Base-by-base conservation (phyloP, 2,329 filamentous ascomycete genomes). In the Endothia cerciana region DNA sequence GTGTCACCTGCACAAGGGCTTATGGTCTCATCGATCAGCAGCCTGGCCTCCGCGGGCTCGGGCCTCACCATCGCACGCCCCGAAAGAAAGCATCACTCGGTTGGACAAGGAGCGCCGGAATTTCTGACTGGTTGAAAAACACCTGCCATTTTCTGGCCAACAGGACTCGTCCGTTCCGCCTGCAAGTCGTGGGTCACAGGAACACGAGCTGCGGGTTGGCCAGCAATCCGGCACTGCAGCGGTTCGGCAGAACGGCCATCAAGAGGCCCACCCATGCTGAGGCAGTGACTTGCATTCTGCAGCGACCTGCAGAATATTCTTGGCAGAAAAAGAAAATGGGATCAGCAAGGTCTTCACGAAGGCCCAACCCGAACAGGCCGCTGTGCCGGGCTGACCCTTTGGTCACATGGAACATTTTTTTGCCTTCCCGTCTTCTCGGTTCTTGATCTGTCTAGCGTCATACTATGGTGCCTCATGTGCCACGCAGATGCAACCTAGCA, bases 101-200 rank as follows among this genome's bases (percentile, higher is more conserved):
- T 63, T 65, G 66, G 66, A 60, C 57, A 38, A 47, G 25, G 65
- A 40, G 51, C 49, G 36, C 36, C 47, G 22, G 49, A 56, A 13
- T 49, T 56, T 61, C 30, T 68, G 49, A 68, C 40, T 68, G 66
- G 66, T 47, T 43, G 30, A 53, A 61, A 67, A 68, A 40, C 49
- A 43, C 19, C 49, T 60, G 22, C 56, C 28, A 65, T 65, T 68
- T 65, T 68, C 63, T 65, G 57, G 60, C 66, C 66, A 68, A 65
- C 64, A 60, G 66, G 60, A 28, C 56, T 40, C 56, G 6, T 19
- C 36, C 56, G 40, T 40, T 49, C n/a, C 55, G 55, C 55, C 15
- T 40, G 30, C n/a, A 49, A n/a, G n/a, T 22, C 38, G 51, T 47
- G 41, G 51, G 28, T 49, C 47, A 51, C 17, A 49, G 17, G 57